Evolutionary conservation across 352 stramenopile species (phyloP).

Genomic region (Phytophthora cryptogea): DNA sequence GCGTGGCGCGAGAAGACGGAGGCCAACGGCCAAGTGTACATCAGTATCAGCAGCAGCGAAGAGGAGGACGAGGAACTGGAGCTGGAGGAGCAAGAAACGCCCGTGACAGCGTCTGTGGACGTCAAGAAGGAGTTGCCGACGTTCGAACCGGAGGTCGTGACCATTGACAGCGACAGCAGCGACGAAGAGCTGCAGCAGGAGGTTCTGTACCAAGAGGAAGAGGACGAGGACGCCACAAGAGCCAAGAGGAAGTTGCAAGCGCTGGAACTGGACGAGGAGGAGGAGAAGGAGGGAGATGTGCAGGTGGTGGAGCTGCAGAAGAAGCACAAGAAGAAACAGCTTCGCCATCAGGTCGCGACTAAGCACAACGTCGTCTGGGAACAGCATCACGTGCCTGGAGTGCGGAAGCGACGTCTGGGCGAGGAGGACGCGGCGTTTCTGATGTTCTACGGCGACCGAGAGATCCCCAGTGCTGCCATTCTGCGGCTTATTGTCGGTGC

Average conservation of each 20-base stretch:
- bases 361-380: constrained; percentile 15
- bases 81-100: not conserved
- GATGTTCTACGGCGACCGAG: constrained; percentile 65
- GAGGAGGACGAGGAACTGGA: constrained; percentile 13
- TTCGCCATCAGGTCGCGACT: constrained; percentile 9
- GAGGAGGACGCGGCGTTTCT: constrained; percentile 73
- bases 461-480: constrained; percentile 49
- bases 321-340: constrained; percentile 28
- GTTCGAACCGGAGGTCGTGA: constrained; percentile 27
- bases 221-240: constrained; percentile 31
- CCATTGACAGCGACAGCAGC: constrained; percentile 42
- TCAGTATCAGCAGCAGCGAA: constrained; percentile 56
- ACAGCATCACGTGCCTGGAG: constrained; percentile 11
- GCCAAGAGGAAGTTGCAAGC: constrained; percentile 34
- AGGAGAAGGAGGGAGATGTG: constrained; percentile 22
- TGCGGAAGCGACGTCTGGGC: constrained; percentile 44
- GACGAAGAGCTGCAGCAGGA: constrained; percentile 17
- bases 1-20: constrained; percentile 66
- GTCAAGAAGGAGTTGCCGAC: constrained; percentile 14
- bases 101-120: not conserved
- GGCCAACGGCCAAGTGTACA: constrained; percentile 57
- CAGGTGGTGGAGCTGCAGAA: not conserved
- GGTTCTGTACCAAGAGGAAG: constrained; percentile 16
- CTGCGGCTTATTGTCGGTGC: constrained; percentile 65
- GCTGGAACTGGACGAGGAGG: constrained; percentile 28